Conservation (phyloP, 169 alveolate genomes). For the Miamiensis avidus region DNA sequence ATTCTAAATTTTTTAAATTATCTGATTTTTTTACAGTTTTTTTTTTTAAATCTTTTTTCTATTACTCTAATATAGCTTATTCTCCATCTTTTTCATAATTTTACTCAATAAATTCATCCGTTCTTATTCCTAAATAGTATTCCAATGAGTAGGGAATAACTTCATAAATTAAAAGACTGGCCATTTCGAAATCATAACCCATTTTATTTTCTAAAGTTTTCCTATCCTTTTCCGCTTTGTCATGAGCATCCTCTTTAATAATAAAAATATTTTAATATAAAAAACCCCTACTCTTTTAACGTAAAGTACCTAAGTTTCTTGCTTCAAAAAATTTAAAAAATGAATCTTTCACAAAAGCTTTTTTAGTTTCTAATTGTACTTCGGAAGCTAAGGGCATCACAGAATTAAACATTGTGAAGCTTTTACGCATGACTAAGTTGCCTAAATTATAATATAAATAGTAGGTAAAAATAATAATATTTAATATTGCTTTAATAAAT, state of each 20-base stretch:
- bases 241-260: neutral
- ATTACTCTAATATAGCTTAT: neutral
- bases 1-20: neutral
- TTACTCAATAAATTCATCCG: neutral
- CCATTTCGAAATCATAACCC: constrained; percentile 18
- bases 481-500: no score
- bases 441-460: neutral
- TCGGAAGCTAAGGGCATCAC: neutral
- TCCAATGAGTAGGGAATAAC: constrained; percentile 19
- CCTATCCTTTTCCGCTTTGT: neutral
- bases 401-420: neutral
- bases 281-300: neutral
- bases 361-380: neutral
- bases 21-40: neutral
- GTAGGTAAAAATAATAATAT: no score
- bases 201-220: constrained; percentile 1
- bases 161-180: neutral
- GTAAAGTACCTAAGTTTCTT: neutral
- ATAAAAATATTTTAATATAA: no score
- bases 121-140: constrained; percentile 19
- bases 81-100: constrained; percentile 4
- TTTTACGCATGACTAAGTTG: neutral
- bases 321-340: neutral
- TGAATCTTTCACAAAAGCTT: neutral
- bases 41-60: no score